Evolutionary conservation across 345 rosid genomes (phyloP), one percentile per base, ranked within the genome.

Genomic region (Heritiera fomes): DNA sequence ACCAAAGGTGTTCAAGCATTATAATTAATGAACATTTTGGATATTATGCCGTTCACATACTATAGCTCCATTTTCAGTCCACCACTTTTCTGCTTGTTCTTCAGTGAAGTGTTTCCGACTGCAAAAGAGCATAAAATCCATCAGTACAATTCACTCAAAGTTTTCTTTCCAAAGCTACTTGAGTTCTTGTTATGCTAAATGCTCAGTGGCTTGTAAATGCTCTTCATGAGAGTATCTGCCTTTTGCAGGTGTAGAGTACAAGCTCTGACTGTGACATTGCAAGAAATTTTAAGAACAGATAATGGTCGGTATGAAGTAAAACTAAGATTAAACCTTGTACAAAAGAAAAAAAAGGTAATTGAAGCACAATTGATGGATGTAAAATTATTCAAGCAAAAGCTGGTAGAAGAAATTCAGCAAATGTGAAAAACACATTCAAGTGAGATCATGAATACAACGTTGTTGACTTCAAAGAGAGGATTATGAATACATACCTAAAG

Each of bases 71-170:
- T 95, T 87, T 76, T 91, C 94, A 69, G 88, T 84, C 99, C 98
- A 95, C 99, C 98, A 92, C 46, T 87, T 93, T 90, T 93, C 94
- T 8, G 98, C 98, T 86, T 86, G 84, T 73, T 89, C 88, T 86
- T 95, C 94, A 0, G 86, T 90, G 79, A 92, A 93, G 52, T 87
- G 88, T 87, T 87, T 89, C 71, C 92, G 91, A 81, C 99, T 93
- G 90, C 76, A 55, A 46, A 79, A 56, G 28, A 80, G 70, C 64
- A 78, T 62, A 74, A 30, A 20, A 71, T 38, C 63, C 7, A 59
- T 80, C 49, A 53, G 64, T 58, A 46, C 7, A 73, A 41, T 15
- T 32, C 50, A 53, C 20, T 34, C 61, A 52, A 47, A 61, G 0
- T 68, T 43, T 12, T 56, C 53, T 63, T 67, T 60, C 59, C 2